phyloP scores from a whole-genome alignment of 176 grass and related monocot species.

The Triticum timopheevii region DNA sequence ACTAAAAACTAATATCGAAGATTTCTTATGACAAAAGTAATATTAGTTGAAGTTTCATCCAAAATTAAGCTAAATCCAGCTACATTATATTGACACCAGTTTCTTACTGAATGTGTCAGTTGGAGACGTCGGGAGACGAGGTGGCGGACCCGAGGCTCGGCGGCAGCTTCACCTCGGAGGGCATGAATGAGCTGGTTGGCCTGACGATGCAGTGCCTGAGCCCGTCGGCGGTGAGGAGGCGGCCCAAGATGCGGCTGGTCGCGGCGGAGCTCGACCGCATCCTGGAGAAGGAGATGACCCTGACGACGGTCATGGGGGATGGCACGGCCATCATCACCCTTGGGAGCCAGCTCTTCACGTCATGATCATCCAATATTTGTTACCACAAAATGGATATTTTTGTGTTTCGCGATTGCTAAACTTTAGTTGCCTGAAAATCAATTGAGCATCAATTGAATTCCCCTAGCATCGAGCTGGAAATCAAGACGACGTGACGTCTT shows the following conservation, averaged over 20 bases:
- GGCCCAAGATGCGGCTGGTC: slow-evolving; percentile 68
- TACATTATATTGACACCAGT: neutral
- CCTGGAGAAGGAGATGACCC: slow-evolving; percentile 87
- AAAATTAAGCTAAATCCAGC: no score
- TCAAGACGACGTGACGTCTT: neutral
- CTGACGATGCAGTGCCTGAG: slow-evolving; percentile 69
- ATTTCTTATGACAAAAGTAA: no score
- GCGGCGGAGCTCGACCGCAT: slow-evolving; percentile 74
- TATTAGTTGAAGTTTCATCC: no score
- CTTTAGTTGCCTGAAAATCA: neutral
- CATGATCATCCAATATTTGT: slow-evolving; percentile 25
- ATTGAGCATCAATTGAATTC: neutral
- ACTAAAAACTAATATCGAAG: no score
- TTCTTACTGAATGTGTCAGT: slow-evolving; percentile 18
- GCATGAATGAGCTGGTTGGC: slow-evolving; percentile 67
- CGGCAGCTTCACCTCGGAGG: slow-evolving; percentile 79
- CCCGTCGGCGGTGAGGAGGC: slow-evolving; percentile 46
- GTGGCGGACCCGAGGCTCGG: slow-evolving; percentile 58
- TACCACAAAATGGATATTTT: neutral
- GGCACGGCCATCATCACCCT: slow-evolving; percentile 93
- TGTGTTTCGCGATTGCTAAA: neutral
- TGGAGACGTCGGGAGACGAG: slow-evolving; percentile 59
- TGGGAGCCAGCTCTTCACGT: slow-evolving; percentile 90
- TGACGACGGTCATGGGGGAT: slow-evolving; percentile 93
- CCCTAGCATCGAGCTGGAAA: neutral